A percentile compares a stretch with the other conserved stretches of the same genome.
phyloP scores from a whole-genome alignment of 768 basidiomycete genomes.

The Russula sp. region DNA sequence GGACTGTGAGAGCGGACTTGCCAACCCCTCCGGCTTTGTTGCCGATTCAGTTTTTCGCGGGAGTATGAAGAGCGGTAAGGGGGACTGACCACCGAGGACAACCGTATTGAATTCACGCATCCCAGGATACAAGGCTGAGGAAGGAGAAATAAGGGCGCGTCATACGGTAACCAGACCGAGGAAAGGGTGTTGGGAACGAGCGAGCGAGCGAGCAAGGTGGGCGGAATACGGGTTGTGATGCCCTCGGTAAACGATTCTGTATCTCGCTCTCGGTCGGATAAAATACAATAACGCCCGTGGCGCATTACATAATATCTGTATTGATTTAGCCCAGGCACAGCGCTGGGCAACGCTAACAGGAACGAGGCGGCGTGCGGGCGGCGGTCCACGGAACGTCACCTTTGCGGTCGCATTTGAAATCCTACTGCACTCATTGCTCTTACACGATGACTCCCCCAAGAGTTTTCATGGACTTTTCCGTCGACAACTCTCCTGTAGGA shows the following conservation, averaged over 20 bases:
- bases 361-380: not conserved
- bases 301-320: not conserved
- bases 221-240: constrained; percentile 7
- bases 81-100: constrained; percentile 63
- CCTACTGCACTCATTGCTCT: not conserved
- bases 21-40: constrained; percentile 75
- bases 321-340: not conserved
- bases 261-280: not conserved
- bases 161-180: constrained; percentile 20
- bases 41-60: not conserved
- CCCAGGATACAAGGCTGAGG: constrained; percentile 16
- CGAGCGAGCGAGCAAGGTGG: not conserved
- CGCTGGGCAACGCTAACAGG: not conserved
- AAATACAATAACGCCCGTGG: not conserved
- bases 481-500: constrained; percentile 44
- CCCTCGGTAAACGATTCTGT: not conserved
- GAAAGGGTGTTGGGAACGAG: not conserved
- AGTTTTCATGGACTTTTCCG: constrained; percentile 61
- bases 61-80: constrained; percentile 2
- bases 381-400: not conserved
- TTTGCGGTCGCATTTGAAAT: not conserved
- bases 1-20: constrained; percentile 79
- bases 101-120: constrained; percentile 75
- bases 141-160: constrained; percentile 13
- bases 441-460: constrained; percentile 45